These are phyloP conservation scores for Fusarium marasasianum DNA, from an alignment of 2,329 filamentous ascomycete genomes.

Conservation along the genomic window DNA sequence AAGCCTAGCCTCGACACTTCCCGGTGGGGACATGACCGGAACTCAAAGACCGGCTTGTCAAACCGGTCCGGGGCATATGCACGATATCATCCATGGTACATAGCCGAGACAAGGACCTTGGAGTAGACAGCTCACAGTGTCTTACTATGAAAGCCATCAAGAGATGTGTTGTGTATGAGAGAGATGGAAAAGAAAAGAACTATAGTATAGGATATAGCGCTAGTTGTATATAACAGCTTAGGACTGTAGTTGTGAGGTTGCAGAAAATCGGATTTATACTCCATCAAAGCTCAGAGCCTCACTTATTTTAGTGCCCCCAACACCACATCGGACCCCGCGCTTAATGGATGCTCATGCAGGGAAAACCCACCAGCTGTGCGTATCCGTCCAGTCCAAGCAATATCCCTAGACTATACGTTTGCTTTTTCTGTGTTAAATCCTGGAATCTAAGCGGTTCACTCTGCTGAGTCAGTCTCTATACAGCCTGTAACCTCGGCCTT, in stretches of 20 bases:
- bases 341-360: slow-evolving; percentile 18
- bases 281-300: slow-evolving; percentile 17
- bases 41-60: slow-evolving; percentile 26
- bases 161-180: not conserved
- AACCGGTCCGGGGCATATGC: slow-evolving; percentile 27
- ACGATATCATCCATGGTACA: slow-evolving; percentile 22
- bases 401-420: slow-evolving; percentile 14
- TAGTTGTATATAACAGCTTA: not conserved
- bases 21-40: slow-evolving; percentile 16
- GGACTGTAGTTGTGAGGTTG: not conserved
- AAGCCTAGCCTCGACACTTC: not conserved
- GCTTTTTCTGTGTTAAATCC: slow-evolving; percentile 26
- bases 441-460: slow-evolving; percentile 24
- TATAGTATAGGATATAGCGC: not conserved
- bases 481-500: slow-evolving; percentile 31
- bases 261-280: not conserved
- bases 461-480: slow-evolving; percentile 32
- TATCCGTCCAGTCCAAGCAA: not conserved
- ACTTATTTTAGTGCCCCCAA: slow-evolving; percentile 8
- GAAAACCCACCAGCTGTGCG: slow-evolving; percentile 1
- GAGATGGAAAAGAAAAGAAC: not conserved
- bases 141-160: not conserved
- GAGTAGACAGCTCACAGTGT: not conserved
- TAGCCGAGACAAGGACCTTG: slow-evolving; percentile 8
- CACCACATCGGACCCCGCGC: slow-evolving; percentile 9